Base-by-base conservation (phyloP, 2,329 filamentous ascomycete species). In the Aspergillus glaucus region DNA sequence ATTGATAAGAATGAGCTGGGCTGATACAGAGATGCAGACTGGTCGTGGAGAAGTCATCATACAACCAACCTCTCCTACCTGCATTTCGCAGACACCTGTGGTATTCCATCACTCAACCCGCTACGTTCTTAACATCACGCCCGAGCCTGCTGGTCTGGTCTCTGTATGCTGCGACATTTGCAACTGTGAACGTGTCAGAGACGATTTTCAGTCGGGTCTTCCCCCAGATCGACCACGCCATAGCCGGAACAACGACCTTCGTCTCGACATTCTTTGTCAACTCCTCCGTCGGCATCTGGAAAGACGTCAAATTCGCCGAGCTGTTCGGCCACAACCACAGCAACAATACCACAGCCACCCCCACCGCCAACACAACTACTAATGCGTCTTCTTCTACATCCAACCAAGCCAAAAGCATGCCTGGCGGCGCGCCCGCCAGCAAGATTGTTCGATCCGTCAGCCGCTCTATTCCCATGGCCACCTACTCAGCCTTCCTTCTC, bases 111-210 rank as follows among this genome's bases (percentile, higher is more conserved):
- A 63, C 62, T 24, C 65, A 66, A 32, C 69, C 69, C 26, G 64
- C 68, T 37, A 58, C 50, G 4, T 71, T 68, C 56, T 60, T 72
- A 48, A 61, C 62, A 42, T 70, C 66, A 45, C 72, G 71, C 42
- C 69, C 69, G 3, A 68, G 64, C 51, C 62, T 69, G 36, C 63
- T 72, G 3, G 68, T 72, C 50, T 69, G 68, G 57, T 65, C 68
- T 48, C 75, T 92, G 46, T 95, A 95, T 75, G 86, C 84, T 51
- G 85, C 87, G 57, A 95, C 90, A 45, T 95, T 95, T 71, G 73
- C 90, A n/a, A 88, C 86, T 1, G 89, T 89, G 57, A 95, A 95
- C 74, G 72, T 79, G 5, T 79, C 93, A 64, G 90, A 95, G 72
- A 95, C 90, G 0, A 67, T 80, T 80, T 49, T 84, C 84, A 14